Conservation (phyloP, 2,329 filamentous ascomycete genomes). For the Paraphoma sp. region DNA sequence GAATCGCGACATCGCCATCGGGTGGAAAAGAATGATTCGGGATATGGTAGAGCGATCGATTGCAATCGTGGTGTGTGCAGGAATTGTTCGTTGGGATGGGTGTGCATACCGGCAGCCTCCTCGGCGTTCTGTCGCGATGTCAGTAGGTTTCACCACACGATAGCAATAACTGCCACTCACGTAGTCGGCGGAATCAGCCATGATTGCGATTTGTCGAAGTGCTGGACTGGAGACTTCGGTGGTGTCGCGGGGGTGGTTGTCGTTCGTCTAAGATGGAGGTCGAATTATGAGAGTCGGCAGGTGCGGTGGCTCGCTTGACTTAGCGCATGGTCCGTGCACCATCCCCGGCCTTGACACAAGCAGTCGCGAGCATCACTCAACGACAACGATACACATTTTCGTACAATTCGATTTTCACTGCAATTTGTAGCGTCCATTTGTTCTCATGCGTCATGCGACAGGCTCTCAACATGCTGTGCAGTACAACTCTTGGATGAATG, state of each 20-base stretch:
- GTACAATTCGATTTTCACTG: background rate
- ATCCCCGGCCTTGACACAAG: background rate
- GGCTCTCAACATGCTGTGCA: no score
- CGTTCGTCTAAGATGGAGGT: conserved; percentile 13
- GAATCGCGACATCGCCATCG: background rate
- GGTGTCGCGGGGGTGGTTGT: conserved; percentile 41
- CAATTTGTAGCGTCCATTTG: no score
- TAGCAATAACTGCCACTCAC: conserved; percentile 63
- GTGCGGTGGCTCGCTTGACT: conserved; percentile 1
- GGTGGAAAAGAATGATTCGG: background rate
- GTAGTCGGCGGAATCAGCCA: conserved; percentile 88
- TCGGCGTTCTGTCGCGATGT: conserved; percentile 77
- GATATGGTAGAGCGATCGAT: conserved; percentile 13
- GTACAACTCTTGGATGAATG: no score
- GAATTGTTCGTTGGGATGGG: conserved; percentile 14
- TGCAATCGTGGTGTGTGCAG: conserved; percentile 4
- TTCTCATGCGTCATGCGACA: no score
- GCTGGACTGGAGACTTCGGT: conserved; percentile 51
- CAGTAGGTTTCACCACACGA: conserved; percentile 23
- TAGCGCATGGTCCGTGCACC: conserved; percentile 1
- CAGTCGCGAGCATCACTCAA: background rate
- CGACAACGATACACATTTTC: background rate
- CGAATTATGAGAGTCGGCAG: conserved; percentile 5
- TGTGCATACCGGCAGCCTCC: conserved; percentile 80
- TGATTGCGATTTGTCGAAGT: conserved; percentile 65